Percentiles rank a stretch among this genome's conserved stretches.
These are phyloP conservation scores for Eimeria tenella DNA, from an alignment of 169 alveolate genomes.

Conservation along the genomic window DNA sequence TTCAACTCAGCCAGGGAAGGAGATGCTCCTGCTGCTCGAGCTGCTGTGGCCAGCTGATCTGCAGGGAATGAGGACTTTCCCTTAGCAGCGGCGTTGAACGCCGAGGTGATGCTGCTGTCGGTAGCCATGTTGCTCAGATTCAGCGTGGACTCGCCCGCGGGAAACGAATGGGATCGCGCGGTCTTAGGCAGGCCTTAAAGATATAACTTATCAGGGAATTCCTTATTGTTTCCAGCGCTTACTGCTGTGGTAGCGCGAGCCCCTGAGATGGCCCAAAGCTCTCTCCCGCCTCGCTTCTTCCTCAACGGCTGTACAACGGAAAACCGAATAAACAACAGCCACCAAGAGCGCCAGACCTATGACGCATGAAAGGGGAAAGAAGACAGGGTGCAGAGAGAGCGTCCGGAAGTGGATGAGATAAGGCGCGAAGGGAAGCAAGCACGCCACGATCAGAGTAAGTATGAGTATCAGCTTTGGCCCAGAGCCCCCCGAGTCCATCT, in stretches of 20 bases:
- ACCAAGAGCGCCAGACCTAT: neutral
- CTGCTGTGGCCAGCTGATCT: constrained; percentile 5
- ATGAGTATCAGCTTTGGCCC: constrained; percentile 37
- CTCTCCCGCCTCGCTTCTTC: neutral
- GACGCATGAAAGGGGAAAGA: constrained; percentile 37
- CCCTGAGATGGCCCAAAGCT: neutral
- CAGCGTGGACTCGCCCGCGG: too few relatives aligned
- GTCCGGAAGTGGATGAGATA: neutral
- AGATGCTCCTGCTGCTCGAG: constrained; percentile 47
- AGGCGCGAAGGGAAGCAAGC: constrained; percentile 6
- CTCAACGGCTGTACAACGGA: constrained; percentile 19
- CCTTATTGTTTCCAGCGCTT: too few relatives aligned
- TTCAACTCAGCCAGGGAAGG: constrained; percentile 43
- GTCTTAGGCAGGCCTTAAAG: too few relatives aligned
- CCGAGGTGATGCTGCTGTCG: constrained; percentile 34
- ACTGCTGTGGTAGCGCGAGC: too few relatives aligned
- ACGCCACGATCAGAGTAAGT: neutral
- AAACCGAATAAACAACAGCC: neutral
- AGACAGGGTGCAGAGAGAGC: neutral
- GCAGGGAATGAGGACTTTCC: constrained; percentile 7
- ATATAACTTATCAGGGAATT: too few relatives aligned
- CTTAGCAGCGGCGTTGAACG: constrained; percentile 44
- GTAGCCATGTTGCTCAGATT: constrained; percentile 8
- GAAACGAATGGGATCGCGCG: too few relatives aligned
- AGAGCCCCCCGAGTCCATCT: neutral